These are phyloP conservation scores for Planoprotostelium fungivorum DNA, from an alignment of 78 protist species.

Conservation along the genomic window DNA sequence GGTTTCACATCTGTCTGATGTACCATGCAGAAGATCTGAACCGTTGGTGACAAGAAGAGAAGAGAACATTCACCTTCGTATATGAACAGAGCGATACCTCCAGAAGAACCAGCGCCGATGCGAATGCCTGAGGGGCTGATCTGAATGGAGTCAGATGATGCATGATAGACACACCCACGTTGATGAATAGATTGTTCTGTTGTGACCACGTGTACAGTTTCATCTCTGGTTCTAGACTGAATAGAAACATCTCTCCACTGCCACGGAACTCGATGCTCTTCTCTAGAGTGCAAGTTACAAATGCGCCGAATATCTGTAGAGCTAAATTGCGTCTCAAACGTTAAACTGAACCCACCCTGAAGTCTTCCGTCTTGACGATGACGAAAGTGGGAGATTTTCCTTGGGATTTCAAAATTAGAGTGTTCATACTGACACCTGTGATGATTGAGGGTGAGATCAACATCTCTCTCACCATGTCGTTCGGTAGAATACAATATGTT, in stretches of 20 bases:
- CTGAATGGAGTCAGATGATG: background rate
- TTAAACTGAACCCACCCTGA: background rate
- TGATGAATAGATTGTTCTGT: background rate
- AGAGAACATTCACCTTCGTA: background rate
- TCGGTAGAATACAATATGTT: background rate
- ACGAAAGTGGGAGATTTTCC: background rate
- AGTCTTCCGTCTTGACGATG: background rate
- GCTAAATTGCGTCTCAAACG: no score
- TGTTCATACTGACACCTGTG: background rate
- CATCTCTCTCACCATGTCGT: no score
- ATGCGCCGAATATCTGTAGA: background rate
- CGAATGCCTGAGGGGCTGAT: background rate
- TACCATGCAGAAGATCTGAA: background rate
- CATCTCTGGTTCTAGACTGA: background rate
- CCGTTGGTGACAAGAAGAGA: background rate
- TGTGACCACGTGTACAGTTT: background rate
- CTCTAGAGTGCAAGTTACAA: background rate
- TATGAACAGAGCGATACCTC: background rate
- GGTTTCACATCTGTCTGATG: background rate
- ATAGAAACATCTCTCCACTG: background rate
- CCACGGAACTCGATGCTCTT: background rate
- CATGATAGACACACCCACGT: background rate
- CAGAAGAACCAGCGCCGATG: background rate
- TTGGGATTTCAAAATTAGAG: background rate
- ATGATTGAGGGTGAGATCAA: no score